phyloP scores from a whole-genome alignment of 768 basidiomycete species.

The Lactifluus piperatus region DNA sequence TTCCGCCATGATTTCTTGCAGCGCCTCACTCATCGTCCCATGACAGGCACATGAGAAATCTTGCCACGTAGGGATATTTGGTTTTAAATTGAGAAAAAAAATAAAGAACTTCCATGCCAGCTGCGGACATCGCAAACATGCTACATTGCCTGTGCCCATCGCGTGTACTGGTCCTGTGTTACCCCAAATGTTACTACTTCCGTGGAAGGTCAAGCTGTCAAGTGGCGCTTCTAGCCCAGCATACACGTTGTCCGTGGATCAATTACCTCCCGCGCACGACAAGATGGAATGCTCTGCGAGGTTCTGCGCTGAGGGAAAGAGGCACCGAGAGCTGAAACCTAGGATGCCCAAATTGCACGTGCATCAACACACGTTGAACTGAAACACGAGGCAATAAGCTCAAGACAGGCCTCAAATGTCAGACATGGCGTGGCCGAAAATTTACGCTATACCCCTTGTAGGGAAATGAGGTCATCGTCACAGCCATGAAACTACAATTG shows the following conservation, averaged over 20 bases:
- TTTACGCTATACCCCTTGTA: not conserved
- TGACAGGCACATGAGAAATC: not conserved
- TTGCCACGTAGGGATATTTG: not conserved
- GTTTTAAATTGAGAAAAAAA: not conserved
- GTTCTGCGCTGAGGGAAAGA: constrained; percentile 32
- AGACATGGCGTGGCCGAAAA: not conserved
- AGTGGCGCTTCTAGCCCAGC: not conserved
- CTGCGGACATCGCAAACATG: not conserved
- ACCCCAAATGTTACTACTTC: not conserved
- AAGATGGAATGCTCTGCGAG: constrained; percentile 38
- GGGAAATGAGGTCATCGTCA: not conserved
- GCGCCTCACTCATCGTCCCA: not conserved
- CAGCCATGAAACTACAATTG: not conserved
- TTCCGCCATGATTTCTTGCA: not conserved
- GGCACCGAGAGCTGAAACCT: constrained; percentile 27
- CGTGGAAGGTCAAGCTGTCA: not conserved
- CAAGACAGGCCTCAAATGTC: not conserved
- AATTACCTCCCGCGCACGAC: constrained; percentile 31
- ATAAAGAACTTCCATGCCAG: not conserved
- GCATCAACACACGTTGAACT: constrained; percentile 1
- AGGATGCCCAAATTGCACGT: constrained; percentile 28
- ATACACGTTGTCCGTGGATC: constrained; percentile 30
- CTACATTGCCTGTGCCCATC: not conserved
- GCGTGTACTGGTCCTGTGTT: not conserved
- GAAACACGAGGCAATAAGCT: constrained; percentile 6